phyloP scores from a whole-genome alignment of 2,329 filamentous ascomycete genomes.

The Microcera coccophila region DNA sequence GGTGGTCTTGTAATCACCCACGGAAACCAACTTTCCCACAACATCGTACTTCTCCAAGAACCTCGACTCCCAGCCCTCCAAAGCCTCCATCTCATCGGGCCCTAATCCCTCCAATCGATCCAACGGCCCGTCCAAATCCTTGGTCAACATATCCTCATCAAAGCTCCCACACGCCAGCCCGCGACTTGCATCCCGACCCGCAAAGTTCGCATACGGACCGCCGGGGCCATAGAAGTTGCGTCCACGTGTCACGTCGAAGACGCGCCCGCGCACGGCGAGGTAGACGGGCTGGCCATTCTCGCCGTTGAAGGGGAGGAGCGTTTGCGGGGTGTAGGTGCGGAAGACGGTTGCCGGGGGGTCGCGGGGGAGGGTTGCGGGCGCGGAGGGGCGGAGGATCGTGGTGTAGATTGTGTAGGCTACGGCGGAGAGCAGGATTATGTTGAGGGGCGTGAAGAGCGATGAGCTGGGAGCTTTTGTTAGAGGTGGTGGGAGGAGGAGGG shows the following conservation, averaged over 20 bases:
- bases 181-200: conserved; percentile 82
- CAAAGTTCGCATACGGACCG: conserved; percentile 94
- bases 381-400: conserved; percentile 46
- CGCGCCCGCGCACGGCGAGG: conserved; percentile 82
- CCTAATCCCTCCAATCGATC: conserved; percentile 71
- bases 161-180: conserved; percentile 90
- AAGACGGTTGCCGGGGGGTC: conserved; percentile 59
- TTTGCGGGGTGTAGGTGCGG: conserved; percentile 68
- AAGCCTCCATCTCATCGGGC: conserved; percentile 72
- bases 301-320: conserved; percentile 84
- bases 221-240: conserved; percentile 95
- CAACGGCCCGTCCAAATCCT: conserved; percentile 79
- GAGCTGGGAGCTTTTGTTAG: conserved; percentile 27
- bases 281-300: conserved; percentile 70
- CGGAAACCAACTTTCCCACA: conserved; percentile 77
- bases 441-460: conserved; percentile 57
- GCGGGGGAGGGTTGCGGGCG: conserved; percentile 46
- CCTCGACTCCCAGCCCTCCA: conserved; percentile 88
- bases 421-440: conserved; percentile 55
- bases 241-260: conserved; percentile 86
- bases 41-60: conserved; percentile 93
- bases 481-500: background rate
- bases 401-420: conserved; percentile 57
- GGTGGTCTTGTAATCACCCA: conserved; percentile 35
- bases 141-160: conserved; percentile 90